Conservation (phyloP, 805 yeast genomes). For the Clavispora vitiphila region DNA sequence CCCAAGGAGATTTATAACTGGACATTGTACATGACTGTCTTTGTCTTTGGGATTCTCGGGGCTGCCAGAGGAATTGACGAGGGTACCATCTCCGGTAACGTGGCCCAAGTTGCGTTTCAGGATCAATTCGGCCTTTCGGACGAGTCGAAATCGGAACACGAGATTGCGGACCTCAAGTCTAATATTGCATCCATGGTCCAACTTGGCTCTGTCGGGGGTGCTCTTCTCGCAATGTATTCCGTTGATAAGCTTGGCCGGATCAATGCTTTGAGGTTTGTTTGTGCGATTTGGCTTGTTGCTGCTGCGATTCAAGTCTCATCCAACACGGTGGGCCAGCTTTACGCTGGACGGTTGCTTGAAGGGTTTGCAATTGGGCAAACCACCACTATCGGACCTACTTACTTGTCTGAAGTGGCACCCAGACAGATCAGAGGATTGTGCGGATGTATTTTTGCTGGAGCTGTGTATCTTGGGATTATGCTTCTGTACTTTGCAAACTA, state of each 20-base stretch:
- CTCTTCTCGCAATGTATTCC: conserved; percentile 42
- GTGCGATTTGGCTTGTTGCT: conserved; percentile 35
- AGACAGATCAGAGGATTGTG: conserved; percentile 47
- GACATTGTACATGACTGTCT: conserved; percentile 40
- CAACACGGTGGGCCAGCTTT: conserved; percentile 42
- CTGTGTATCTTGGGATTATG: conserved; percentile 52
- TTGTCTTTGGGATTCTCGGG: conserved; percentile 52
- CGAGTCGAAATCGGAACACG: conserved; percentile 23
- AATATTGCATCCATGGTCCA: conserved; percentile 58
- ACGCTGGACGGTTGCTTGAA: conserved; percentile 52
- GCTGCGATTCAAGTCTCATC: conserved; percentile 47
- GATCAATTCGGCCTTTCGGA: conserved; percentile 42
- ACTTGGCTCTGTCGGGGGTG: conserved; percentile 51
- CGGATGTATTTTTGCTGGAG: conserved; percentile 51
- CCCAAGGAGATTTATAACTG: conserved; percentile 46
- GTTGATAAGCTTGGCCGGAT: conserved; percentile 51
- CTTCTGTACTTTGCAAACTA: conserved; percentile 44
- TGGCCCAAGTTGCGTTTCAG: conserved; percentile 40
- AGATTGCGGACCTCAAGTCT: conserved; percentile 44
- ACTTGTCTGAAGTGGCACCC: conserved; percentile 51
- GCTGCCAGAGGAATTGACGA: conserved; percentile 57
- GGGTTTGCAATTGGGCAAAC: conserved; percentile 57
- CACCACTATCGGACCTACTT: conserved; percentile 49
- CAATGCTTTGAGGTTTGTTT: conserved; percentile 40
- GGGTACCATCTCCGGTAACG: conserved; percentile 45